phyloP scores from a whole-genome alignment of 352 stramenopile species.

The Thalassiosira exigua region DNA sequence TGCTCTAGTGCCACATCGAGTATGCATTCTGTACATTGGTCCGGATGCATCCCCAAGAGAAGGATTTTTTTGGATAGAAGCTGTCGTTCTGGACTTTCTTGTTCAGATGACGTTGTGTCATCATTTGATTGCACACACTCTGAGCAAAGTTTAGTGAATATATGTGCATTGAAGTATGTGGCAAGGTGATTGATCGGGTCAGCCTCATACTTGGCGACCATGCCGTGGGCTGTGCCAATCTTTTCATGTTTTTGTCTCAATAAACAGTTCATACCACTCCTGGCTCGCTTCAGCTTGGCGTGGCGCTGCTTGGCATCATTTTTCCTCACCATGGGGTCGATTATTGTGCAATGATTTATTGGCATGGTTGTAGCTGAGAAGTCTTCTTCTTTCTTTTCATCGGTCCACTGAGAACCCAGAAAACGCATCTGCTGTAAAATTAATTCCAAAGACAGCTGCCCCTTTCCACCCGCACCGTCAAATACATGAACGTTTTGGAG shows the following conservation, averaged over 20 bases:
- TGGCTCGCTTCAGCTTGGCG: slow-evolving; percentile 18
- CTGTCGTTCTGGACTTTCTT: background rate
- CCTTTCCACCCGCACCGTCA: slow-evolving; percentile 77
- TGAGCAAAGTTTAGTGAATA: slow-evolving; percentile 17
- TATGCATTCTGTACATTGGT: slow-evolving; percentile 92
- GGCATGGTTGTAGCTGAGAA: background rate
- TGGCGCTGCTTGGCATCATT: slow-evolving; percentile 32
- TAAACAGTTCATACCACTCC: slow-evolving; percentile 2
- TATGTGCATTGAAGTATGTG: slow-evolving; percentile 49
- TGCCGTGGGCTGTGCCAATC: slow-evolving; percentile 6
- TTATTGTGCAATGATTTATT: slow-evolving; percentile 55
- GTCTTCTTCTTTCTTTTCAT: background rate
- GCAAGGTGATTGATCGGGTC: slow-evolving; percentile 32
- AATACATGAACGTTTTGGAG: slow-evolving; percentile 50
- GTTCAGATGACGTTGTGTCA: slow-evolving; percentile 13
- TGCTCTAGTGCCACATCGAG: slow-evolving; percentile 89
- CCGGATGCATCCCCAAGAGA: slow-evolving; percentile 92
- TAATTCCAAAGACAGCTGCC: slow-evolving; percentile 70
- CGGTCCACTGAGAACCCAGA: background rate
- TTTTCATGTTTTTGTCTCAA: slow-evolving; percentile 4
- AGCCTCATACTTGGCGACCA: background rate
- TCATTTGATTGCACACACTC: background rate
- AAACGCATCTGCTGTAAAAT: slow-evolving; percentile 38
- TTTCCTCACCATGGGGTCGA: slow-evolving; percentile 74
- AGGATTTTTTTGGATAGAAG: slow-evolving; percentile 9